Evolutionary conservation across 208 protist species (phyloP).

Genomic region (Herpetomonas samuelpessoai): DNA sequence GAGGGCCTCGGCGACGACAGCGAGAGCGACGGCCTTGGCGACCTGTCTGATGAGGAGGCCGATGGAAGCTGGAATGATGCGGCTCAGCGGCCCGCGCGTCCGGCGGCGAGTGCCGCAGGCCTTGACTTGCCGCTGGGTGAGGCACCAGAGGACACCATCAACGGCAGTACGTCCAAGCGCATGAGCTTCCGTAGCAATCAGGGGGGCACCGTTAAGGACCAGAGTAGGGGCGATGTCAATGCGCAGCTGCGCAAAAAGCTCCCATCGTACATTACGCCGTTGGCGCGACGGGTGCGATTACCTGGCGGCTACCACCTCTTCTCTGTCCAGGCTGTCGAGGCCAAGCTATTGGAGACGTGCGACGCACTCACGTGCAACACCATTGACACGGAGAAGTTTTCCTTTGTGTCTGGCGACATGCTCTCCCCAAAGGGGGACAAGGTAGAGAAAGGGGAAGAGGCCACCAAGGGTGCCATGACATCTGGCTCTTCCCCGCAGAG

Average conservation of each 20-base stretch:
- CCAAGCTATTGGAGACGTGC: constrained; percentile 33
- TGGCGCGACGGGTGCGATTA: constrained; percentile 51
- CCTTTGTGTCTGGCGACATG: not conserved
- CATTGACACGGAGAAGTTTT: constrained; percentile 34
- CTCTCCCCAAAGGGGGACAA: not conserved
- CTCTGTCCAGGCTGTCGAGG: constrained; percentile 38
- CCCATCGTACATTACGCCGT: constrained; percentile 45
- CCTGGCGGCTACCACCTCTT: constrained; percentile 69
- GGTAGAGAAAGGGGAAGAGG: no score
- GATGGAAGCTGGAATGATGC: not conserved
- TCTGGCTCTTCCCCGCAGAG: no score
- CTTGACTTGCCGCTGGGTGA: no score
- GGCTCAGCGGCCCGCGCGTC: not conserved
- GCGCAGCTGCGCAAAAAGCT: constrained; percentile 17
- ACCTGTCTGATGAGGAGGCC: not conserved
- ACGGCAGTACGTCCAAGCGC: no score
- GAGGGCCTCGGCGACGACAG: not conserved
- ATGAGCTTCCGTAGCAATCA: not conserved
- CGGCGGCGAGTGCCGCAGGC: no score
- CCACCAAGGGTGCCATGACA: no score
- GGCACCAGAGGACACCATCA: no score
- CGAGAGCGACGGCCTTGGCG: not conserved
- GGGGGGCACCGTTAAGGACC: not conserved
- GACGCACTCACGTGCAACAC: constrained; percentile 43
- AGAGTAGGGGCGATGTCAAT: not conserved